phyloP scores from a whole-genome alignment of 1,284 basidiomycete genomes.

The Naganishia cerealis region DNA sequence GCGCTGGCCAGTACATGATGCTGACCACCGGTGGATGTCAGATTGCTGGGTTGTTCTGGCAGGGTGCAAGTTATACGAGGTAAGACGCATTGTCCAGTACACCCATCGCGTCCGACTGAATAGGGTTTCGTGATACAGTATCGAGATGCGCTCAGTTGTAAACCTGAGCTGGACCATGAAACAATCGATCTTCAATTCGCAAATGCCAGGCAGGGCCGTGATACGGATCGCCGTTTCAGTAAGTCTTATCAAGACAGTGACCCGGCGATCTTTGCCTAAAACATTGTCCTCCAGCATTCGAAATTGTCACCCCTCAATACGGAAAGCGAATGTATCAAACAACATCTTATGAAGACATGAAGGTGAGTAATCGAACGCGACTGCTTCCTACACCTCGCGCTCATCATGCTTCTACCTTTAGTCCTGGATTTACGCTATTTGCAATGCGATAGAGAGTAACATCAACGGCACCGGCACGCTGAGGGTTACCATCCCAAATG shows the following conservation, averaged over 20 bases:
- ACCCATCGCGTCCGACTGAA: neutral
- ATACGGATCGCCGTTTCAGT: conserved; percentile 53
- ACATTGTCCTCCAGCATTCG: conserved; percentile 49
- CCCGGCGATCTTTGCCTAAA: neutral
- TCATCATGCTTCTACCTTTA: conserved; percentile 21
- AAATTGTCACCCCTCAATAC: conserved; percentile 57
- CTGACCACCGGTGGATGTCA: conserved; percentile 21
- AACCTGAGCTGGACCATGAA: conserved; percentile 45
- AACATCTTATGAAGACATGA: conserved; percentile 55
- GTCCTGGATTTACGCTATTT: conserved; percentile 58
- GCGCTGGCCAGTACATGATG: neutral
- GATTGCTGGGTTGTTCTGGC: conserved; percentile 54
- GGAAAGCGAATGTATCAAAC: conserved; percentile 58
- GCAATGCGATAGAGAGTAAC: conserved; percentile 58
- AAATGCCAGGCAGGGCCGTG: conserved; percentile 52
- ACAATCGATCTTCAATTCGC: conserved; percentile 54
- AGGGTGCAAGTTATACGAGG: conserved; percentile 53
- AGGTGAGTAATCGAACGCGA: conserved; percentile 37
- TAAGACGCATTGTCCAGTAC: conserved; percentile 28
- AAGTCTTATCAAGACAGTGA: conserved; percentile 26
- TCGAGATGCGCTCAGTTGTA: conserved; percentile 44
- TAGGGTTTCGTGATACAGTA: conserved; percentile 37
- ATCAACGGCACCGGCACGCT: conserved; percentile 57
- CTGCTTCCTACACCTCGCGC: neutral
- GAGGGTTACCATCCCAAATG: conserved; percentile 35